Evolutionary conservation across 768 basidiomycete genomes (phyloP).

Genomic region (Phaffia australis): DNA sequence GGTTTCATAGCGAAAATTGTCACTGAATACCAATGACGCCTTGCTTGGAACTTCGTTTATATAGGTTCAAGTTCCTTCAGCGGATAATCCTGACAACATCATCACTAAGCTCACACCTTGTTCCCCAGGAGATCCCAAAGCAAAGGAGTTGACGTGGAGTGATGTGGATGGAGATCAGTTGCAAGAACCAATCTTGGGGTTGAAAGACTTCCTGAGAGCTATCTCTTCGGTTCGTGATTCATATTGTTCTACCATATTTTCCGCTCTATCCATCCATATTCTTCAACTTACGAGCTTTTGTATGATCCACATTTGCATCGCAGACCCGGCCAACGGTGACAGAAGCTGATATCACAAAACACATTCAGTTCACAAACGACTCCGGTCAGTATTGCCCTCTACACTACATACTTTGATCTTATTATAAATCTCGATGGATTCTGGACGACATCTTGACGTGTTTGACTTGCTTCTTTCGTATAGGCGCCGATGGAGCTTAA

Average conservation of each 20-base stretch:
- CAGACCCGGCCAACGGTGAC: slow-evolving; percentile 79
- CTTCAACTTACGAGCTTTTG: slow-evolving; percentile 49
- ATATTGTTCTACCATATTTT: neutral
- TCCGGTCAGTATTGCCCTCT: slow-evolving; percentile 32
- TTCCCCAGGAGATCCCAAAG: slow-evolving; percentile 79
- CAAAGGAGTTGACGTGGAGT: slow-evolving; percentile 79
- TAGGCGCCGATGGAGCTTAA: neutral
- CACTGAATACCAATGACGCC: neutral
- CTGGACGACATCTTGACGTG: neutral
- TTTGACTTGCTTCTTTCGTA: neutral
- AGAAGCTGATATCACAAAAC: slow-evolving; percentile 65
- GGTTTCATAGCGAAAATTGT: too few relatives aligned
- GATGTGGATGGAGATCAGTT: slow-evolving; percentile 78
- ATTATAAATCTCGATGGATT: neutral
- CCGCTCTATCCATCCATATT: too few relatives aligned
- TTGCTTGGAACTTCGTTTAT: neutral
- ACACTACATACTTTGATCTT: neutral
- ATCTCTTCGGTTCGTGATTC: slow-evolving; percentile 24
- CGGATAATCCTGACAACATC: slow-evolving; percentile 32
- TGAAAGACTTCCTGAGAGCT: slow-evolving; percentile 34
- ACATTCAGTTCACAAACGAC: slow-evolving; percentile 42
- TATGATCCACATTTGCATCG: slow-evolving; percentile 55
- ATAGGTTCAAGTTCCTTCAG: slow-evolving; percentile 29
- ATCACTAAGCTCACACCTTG: slow-evolving; percentile 75
- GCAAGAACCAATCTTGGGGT: slow-evolving; percentile 68